Conservation (phyloP, 2,329 filamentous ascomycete species). For the Sporothrix variecibatus region DNA sequence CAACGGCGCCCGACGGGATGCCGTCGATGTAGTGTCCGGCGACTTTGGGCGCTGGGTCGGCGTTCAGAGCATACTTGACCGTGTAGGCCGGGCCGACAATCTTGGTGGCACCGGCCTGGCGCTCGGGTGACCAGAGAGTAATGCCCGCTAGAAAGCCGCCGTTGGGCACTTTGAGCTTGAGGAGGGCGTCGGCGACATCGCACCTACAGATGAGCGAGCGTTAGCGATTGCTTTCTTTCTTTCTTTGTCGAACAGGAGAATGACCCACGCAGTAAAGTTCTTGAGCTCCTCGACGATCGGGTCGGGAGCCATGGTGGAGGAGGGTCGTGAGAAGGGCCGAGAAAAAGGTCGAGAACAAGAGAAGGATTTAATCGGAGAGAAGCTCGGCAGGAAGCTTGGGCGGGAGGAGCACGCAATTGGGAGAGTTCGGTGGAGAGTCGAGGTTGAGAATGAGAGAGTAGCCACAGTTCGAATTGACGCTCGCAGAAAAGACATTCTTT, state of each 20-base stretch:
- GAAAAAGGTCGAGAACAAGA: neutral
- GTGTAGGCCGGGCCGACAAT: slow-evolving; percentile 58
- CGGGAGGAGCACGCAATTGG: neutral
- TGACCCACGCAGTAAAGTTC: slow-evolving; percentile 38
- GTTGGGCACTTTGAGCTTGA: slow-evolving; percentile 50
- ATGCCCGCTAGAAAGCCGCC: slow-evolving; percentile 58
- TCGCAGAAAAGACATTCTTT: slow-evolving; percentile 1
- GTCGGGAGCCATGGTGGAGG: slow-evolving; percentile 23
- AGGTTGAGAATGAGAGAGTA: neutral
- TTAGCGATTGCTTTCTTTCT: neutral
- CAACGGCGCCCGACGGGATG: slow-evolving; percentile 48
- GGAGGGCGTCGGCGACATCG: slow-evolving; percentile 55
- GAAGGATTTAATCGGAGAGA: neutral
- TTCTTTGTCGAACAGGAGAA: neutral
- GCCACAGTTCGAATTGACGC: neutral
- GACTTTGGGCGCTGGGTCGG: slow-evolving; percentile 49
- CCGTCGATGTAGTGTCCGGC: slow-evolving; percentile 53
- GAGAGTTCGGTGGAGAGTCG: neutral
- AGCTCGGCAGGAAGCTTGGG: neutral
- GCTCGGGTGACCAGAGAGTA: slow-evolving; percentile 56
- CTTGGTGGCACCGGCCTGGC: slow-evolving; percentile 53
- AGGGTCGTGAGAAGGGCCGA: neutral
- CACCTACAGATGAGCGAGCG: slow-evolving; percentile 39
- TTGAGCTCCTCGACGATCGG: slow-evolving; percentile 37
- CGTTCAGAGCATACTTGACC: slow-evolving; percentile 52